phyloP scores from a whole-genome alignment of 2,329 filamentous ascomycete genomes.

The Pestalotiopsis sp. region DNA sequence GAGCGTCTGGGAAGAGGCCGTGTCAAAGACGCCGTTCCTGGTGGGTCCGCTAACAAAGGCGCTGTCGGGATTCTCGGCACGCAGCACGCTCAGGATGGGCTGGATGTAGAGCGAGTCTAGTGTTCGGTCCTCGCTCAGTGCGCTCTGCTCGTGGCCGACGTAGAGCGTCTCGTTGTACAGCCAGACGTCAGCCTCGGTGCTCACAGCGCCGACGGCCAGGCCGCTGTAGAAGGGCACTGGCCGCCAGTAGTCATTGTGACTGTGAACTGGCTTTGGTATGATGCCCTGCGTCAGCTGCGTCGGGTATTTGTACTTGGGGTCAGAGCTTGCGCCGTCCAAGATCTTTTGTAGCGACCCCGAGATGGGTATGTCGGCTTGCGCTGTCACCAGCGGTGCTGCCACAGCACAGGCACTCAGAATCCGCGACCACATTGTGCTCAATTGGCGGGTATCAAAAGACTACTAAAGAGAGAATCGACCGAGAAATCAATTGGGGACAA shows the following conservation, averaged over 20 bases:
- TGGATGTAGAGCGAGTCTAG: slow-evolving; percentile 64
- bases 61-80: slow-evolving; percentile 49
- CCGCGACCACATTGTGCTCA: slow-evolving; percentile 8
- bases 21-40: slow-evolving; percentile 55
- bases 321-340: slow-evolving; percentile 12
- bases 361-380: slow-evolving; percentile 20
- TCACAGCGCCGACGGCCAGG: slow-evolving; percentile 56
- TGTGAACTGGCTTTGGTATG: slow-evolving; percentile 50
- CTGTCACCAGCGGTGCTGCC: slow-evolving; percentile 7
- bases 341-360: slow-evolving; percentile 17
- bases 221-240: slow-evolving; percentile 62
- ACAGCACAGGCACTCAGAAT: slow-evolving; percentile 8
- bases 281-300: slow-evolving; percentile 18
- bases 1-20: slow-evolving; percentile 51
- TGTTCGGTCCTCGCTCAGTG: slow-evolving; percentile 55
- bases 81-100: slow-evolving; percentile 61
- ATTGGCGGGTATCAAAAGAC: neutral
- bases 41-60: slow-evolving; percentile 40
- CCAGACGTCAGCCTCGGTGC: slow-evolving; percentile 72
- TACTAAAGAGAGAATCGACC: neutral
- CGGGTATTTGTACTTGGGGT: slow-evolving; percentile 15
- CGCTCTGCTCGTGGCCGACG: slow-evolving; percentile 61
- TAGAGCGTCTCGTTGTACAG: slow-evolving; percentile 54
- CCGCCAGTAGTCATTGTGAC: slow-evolving; percentile 72
- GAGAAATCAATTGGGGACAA: neutral